phyloP scores from a whole-genome alignment of 2,329 filamentous ascomycete genomes.

The Aaosphaeria pasadenensis region DNA sequence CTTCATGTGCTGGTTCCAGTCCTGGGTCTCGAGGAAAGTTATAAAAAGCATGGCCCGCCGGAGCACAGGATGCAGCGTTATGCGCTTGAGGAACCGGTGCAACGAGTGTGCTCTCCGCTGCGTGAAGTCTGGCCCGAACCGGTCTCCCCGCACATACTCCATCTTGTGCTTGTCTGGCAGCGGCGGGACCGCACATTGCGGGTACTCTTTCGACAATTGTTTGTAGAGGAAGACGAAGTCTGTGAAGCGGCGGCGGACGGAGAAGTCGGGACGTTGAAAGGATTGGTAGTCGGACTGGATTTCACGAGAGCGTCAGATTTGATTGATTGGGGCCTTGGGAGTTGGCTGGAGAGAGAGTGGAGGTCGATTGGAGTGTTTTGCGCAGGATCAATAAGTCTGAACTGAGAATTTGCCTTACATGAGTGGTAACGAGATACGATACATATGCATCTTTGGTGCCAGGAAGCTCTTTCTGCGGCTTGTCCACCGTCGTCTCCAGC shows the following conservation, averaged over 20 bases:
- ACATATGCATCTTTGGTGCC: conserved; percentile 96
- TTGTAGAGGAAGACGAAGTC: conserved; percentile 98
- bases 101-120: conserved; percentile 83
- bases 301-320: conserved; percentile 2
- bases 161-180: conserved; percentile 98
- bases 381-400: not conserved
- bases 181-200: conserved; percentile 87
- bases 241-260: conserved; percentile 87
- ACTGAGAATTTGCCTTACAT: conserved; percentile 54
- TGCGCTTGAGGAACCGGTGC: conserved; percentile 82
- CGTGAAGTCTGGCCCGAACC: conserved; percentile 92
- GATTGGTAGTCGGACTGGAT: conserved; percentile 85
- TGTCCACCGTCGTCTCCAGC: conserved; percentile 78
- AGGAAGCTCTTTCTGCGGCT: conserved; percentile 91
- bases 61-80: conserved; percentile 84
- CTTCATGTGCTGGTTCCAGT: conserved; percentile 97
- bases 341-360: not conserved
- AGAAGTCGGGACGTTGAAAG: conserved; percentile 78
- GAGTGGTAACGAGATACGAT: conserved; percentile 87
- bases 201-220: conserved; percentile 80
- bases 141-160: conserved; percentile 95
- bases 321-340: not conserved
- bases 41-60: conserved; percentile 79
- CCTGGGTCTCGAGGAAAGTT: conserved; percentile 84
- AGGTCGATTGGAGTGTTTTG: no score